Percentiles rank a stretch among this genome's conserved stretches.
Conservation (phyloP, 352 stramenopile species). For the Phytopythium kandeliae region DNA sequence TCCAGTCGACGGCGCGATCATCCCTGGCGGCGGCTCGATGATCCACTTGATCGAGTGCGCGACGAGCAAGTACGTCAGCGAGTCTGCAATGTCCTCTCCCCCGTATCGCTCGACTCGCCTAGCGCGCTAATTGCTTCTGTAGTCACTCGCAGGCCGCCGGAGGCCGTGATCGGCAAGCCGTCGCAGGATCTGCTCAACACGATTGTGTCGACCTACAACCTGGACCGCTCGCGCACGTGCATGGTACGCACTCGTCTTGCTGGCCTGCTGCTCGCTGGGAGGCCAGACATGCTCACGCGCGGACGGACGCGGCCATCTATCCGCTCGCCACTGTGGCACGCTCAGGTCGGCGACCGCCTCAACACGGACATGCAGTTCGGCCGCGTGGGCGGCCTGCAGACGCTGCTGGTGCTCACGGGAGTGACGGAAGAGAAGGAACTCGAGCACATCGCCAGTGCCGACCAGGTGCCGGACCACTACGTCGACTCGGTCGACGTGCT, state of each 20-base stretch:
- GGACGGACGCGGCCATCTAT: no score
- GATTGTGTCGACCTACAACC: constrained; percentile 63
- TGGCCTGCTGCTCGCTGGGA: not conserved
- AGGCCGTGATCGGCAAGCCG: constrained; percentile 76
- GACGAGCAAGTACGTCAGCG: constrained; percentile 47
- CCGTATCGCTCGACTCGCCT: not conserved
- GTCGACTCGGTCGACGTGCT: constrained; percentile 68
- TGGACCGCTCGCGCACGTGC: constrained; percentile 69
- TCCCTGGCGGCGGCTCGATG: constrained; percentile 63
- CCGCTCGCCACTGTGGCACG: no score
- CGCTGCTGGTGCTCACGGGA: constrained; percentile 70
- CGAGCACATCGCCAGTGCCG: constrained; percentile 32
- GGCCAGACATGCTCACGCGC: no score
- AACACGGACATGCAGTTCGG: constrained; percentile 85
- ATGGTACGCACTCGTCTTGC: constrained; percentile 40
- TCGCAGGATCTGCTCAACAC: constrained; percentile 80
- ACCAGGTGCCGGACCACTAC: constrained; percentile 61
- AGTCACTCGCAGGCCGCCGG: constrained; percentile 32
- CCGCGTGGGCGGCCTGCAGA: constrained; percentile 57
- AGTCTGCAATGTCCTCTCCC: not conserved
- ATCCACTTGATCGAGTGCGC: constrained; percentile 64
- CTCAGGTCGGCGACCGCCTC: constrained; percentile 71
- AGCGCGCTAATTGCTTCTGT: constrained; percentile 3
- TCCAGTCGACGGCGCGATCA: constrained; percentile 62
- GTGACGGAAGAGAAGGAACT: constrained; percentile 63